Conservation (phyloP, 208 protist species). For the Leptomonas pyrrhocoris region DNA sequence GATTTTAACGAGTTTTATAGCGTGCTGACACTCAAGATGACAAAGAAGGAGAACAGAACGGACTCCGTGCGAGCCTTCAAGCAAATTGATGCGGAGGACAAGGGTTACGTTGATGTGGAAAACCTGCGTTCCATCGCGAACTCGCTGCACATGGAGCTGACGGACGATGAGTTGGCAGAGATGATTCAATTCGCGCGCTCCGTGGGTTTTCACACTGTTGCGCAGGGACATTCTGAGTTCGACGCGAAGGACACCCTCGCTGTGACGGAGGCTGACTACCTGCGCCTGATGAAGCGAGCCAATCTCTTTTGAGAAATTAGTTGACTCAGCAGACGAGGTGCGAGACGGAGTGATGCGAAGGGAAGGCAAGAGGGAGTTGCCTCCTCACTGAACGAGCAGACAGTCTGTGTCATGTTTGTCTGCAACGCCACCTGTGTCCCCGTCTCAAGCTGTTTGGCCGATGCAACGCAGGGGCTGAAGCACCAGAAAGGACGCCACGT, state of each 20-base stretch:
- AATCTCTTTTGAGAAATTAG: conserved; percentile 62
- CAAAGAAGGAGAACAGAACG: conserved; percentile 67
- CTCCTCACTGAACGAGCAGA: too few species aligned
- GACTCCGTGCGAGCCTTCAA: conserved; percentile 93
- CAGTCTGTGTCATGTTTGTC: too few species aligned
- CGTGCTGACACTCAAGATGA: conserved; percentile 86
- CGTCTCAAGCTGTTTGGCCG: too few species aligned
- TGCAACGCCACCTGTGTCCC: too few species aligned
- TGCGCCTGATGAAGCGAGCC: conserved; percentile 97
- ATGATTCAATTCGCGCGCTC: conserved; percentile 96
- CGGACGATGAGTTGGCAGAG: conserved; percentile 96
- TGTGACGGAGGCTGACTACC: conserved; percentile 94
- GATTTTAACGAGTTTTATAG: conserved; percentile 93
- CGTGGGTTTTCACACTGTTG: conserved; percentile 28
- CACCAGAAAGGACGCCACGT: too few species aligned
- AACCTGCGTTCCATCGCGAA: conserved; percentile 95
- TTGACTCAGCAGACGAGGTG: neutral
- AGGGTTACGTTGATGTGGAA: conserved; percentile 93
- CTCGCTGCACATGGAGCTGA: conserved; percentile 92
- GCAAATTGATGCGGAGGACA: conserved; percentile 92
- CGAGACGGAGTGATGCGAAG: too few species aligned
- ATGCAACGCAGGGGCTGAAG: too few species aligned
- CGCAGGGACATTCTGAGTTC: conserved; percentile 49
- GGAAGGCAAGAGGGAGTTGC: too few species aligned
- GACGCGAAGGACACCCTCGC: conserved; percentile 66